Evolutionary conservation across 306 rosid species (phyloP).

Genomic region (Citrullus amarus): DNA sequence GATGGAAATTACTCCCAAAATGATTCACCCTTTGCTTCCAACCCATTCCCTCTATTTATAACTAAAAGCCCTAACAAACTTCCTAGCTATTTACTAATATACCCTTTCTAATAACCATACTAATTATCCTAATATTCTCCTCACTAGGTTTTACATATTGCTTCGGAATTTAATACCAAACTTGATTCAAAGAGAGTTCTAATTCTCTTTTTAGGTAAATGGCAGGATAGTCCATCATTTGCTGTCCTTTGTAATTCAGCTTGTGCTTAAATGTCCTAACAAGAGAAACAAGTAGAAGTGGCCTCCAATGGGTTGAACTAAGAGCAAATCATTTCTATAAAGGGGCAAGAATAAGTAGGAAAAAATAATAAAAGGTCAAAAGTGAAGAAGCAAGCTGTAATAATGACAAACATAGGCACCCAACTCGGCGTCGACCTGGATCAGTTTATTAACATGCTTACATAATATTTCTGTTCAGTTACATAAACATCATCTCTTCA

Average conservation of each 20-base stretch:
- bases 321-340: background rate
- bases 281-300: background rate
- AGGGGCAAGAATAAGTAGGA: background rate
- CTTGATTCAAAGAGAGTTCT: background rate
- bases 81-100: too few relatives aligned
- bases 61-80: too few relatives aligned
- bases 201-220: too few relatives aligned
- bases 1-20: too few relatives aligned
- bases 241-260: background rate
- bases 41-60: too few relatives aligned
- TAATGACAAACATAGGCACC: background rate
- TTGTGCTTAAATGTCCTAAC: background rate
- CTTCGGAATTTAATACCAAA: background rate
- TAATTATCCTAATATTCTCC: too few relatives aligned
- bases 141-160: too few relatives aligned
- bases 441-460: background rate
- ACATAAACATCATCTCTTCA: background rate
- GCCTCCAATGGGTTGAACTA: background rate
- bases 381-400: background rate
- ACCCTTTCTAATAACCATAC: too few relatives aligned
- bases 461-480: background rate
- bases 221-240: too few relatives aligned
- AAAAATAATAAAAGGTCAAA: background rate
- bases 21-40: too few relatives aligned
- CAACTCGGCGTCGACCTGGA: background rate